Evolutionary conservation across 768 basidiomycete species (phyloP).

Genomic region (Rhodotorula kratochvilovae): DNA sequence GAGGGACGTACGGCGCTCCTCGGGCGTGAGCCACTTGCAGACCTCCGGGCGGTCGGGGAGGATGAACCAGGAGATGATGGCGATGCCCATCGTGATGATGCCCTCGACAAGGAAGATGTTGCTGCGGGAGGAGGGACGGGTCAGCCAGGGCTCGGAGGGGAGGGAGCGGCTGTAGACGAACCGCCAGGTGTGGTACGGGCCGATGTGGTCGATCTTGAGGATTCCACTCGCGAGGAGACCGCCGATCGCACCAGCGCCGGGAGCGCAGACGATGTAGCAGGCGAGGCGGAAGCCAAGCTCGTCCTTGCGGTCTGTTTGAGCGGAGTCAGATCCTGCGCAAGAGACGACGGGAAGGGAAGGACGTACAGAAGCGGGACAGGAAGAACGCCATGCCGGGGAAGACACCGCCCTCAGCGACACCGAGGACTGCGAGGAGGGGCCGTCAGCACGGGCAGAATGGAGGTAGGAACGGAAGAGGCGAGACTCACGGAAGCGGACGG

Average conservation of each 20-base stretch:
- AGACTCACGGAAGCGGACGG: constrained; percentile 21
- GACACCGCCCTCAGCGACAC: constrained; percentile 18
- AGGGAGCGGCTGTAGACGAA: neutral
- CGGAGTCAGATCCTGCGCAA: neutral
- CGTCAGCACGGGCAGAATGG: neutral
- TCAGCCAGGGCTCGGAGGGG: neutral
- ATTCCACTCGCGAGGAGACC: constrained; percentile 42
- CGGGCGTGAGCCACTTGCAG: constrained; percentile 37
- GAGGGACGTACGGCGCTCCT: constrained; percentile 22
- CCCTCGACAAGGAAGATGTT: constrained; percentile 37
- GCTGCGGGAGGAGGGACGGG: neutral
- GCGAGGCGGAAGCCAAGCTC: constrained; percentile 41
- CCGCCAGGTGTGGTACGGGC: constrained; percentile 2
- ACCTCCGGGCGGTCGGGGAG: constrained; percentile 27
- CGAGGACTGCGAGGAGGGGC: neutral
- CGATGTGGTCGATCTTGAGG: constrained; percentile 14
- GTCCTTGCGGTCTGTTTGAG: constrained; percentile 30
- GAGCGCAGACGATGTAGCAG: constrained; percentile 41
- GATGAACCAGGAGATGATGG: constrained; percentile 22
- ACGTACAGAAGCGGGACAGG: constrained; percentile 7
- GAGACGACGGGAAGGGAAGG: no score
- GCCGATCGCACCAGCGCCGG: constrained; percentile 40
- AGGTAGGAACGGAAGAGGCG: neutral
- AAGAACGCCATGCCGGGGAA: constrained; percentile 33
- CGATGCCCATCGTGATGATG: constrained; percentile 34